Conservation (phyloP, 768 basidiomycete genomes). For the Auriscalpium orientale region DNA sequence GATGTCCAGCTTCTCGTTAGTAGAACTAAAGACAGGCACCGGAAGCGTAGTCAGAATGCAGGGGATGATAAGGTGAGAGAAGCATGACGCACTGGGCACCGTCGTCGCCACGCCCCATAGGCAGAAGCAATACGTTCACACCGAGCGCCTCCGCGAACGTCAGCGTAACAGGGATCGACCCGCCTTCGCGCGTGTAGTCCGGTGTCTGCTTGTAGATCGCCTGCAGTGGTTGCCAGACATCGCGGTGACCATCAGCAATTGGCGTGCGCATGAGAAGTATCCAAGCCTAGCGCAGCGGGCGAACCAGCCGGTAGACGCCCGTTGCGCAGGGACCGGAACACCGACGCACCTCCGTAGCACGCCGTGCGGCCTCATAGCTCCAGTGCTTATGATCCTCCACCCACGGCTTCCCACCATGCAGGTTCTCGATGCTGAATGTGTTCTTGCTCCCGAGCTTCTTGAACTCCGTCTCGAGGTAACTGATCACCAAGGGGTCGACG, state of each 20-base stretch:
- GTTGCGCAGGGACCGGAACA: background rate
- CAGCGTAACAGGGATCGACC: conserved; percentile 88
- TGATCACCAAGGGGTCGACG: conserved; percentile 61
- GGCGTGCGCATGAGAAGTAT: too few species aligned
- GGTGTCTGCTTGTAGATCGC: conserved; percentile 65
- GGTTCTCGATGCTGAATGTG: conserved; percentile 58
- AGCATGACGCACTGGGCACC: conserved; percentile 70
- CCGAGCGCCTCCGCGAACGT: conserved; percentile 86
- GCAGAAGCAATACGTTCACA: conserved; percentile 82
- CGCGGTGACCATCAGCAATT: background rate
- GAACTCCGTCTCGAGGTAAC: conserved; percentile 73
- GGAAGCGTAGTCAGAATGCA: background rate
- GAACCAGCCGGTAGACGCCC: background rate
- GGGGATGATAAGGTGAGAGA: background rate
- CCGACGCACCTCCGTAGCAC: conserved; percentile 62
- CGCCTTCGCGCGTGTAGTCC: conserved; percentile 86
- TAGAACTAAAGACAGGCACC: conserved; percentile 45
- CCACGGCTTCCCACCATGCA: conserved; percentile 89
- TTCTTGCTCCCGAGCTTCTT: conserved; percentile 82
- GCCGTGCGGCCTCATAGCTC: conserved; percentile 86
- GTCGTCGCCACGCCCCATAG: conserved; percentile 92
- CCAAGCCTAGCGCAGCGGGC: background rate
- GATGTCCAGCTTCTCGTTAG: conserved; percentile 90
- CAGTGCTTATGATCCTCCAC: conserved; percentile 79
- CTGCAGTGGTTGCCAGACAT: conserved; percentile 13